Evolutionary conservation across 257 asterid genomes (phyloP).

Genomic region (Jacaranda copaia): DNA sequence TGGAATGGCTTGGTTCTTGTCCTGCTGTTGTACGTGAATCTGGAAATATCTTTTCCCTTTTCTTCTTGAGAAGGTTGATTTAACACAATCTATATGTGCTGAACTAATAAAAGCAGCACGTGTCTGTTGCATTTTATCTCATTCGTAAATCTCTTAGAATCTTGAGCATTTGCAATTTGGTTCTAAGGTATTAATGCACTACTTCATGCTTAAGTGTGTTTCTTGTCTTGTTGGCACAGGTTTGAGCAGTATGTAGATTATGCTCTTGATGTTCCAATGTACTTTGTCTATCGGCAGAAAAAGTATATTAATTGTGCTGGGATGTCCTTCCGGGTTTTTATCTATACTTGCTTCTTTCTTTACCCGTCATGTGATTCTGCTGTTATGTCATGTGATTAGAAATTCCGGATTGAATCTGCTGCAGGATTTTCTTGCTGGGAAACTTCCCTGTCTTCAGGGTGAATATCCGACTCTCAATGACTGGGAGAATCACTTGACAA

Average conservation of each 20-base stretch:
- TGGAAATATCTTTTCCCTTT: background rate
- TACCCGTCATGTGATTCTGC: constrained; percentile 8
- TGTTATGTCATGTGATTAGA: constrained; percentile 18
- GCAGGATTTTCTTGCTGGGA: constrained; percentile 97
- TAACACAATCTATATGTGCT: background rate
- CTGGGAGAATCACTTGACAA: constrained; percentile 98
- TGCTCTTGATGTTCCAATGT: constrained; percentile 99
- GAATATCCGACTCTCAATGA: constrained; percentile 89
- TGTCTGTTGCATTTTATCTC: constrained; percentile 23
- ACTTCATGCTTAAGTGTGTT: constrained; percentile 25
- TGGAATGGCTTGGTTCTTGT: background rate
- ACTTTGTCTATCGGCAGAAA: constrained; percentile 91
- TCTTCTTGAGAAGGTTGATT: background rate
- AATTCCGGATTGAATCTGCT: constrained; percentile 31
- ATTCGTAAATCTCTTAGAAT: constrained; percentile 1
- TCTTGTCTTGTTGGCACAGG: constrained; percentile 56
- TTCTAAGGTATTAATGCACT: constrained; percentile 22
- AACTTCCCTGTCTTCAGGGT: constrained; percentile 87
- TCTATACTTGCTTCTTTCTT: constrained; percentile 37
- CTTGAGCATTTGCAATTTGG: background rate
- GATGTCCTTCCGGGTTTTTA: constrained; percentile 84
- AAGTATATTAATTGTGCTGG: constrained; percentile 85
- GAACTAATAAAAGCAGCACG: constrained; percentile 1
- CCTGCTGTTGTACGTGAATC: background rate
- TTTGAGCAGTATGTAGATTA: constrained; percentile 96